A percentile compares a stretch with the other conserved stretches of the same genome.
phyloP scores from a whole-genome alignment of 1,284 basidiomycete genomes.

The Moesziomyces antarcticus region DNA sequence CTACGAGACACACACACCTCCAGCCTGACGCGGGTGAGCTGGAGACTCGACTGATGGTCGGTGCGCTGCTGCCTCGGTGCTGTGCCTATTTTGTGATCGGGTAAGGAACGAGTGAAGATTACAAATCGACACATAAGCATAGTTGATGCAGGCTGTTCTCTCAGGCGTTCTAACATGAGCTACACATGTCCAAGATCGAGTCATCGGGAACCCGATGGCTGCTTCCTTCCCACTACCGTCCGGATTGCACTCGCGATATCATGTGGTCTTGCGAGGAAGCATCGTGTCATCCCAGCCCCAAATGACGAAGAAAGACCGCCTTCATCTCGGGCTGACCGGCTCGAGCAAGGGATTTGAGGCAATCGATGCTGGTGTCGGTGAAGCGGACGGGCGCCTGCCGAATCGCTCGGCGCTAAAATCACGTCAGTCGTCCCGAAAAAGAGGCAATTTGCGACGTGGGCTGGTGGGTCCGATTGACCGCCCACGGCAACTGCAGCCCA shows the following conservation, averaged over 20 bases:
- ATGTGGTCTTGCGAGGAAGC: no score
- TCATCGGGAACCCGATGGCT: no score
- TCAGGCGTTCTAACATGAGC: conserved; percentile 7
- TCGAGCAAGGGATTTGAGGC: neutral
- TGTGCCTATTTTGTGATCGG: conserved; percentile 29
- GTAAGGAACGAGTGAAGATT: conserved; percentile 1
- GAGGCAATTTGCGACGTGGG: conserved; percentile 19
- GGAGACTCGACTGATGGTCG: conserved; percentile 20
- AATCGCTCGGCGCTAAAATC: conserved; percentile 11
- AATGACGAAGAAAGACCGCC: neutral
- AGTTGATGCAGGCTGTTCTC: neutral
- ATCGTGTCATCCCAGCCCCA: no score
- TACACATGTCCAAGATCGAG: no score
- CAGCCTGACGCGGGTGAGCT: conserved; percentile 14
- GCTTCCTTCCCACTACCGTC: no score
- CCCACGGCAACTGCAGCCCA: no score
- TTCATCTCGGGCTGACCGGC: neutral
- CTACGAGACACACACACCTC: neutral
- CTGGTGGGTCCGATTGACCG: no score
- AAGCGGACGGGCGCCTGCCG: no score
- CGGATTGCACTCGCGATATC: no score
- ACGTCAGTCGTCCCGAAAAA: conserved; percentile 35
- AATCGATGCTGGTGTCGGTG: neutral
- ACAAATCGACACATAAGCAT: conserved; percentile 20
- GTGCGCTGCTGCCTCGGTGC: conserved; percentile 24